Evolutionary conservation across 2,329 filamentous ascomycete genomes (phyloP).

Genomic region (Gnomoniopsis smithogilvyi): DNA sequence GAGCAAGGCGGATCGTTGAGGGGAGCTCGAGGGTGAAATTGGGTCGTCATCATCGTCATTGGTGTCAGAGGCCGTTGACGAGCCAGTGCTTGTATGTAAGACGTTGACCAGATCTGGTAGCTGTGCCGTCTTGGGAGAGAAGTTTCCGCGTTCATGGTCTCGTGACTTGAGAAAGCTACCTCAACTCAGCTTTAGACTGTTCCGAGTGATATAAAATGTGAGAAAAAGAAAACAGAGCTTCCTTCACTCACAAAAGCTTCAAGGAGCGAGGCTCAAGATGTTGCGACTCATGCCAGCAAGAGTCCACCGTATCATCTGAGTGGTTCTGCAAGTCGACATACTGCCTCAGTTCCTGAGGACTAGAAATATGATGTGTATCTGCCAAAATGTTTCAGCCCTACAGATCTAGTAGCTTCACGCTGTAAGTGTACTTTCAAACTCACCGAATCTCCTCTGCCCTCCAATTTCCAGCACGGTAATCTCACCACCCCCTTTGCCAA

Average conservation of each 20-base stretch:
- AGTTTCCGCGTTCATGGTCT: background rate
- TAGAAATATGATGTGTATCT: constrained; percentile 10
- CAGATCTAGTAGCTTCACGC: background rate
- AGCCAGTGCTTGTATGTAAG: background rate
- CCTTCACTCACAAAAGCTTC: constrained; percentile 14
- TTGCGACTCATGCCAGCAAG: constrained; percentile 5
- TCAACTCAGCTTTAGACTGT: background rate
- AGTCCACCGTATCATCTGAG: constrained; percentile 1
- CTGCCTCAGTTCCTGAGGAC: constrained; percentile 1
- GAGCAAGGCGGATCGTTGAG: background rate
- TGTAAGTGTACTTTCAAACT: constrained; percentile 3
- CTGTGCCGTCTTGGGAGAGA: background rate
- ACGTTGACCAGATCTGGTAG: constrained; percentile 4
- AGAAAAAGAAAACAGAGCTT: background rate
- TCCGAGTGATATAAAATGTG: too few species aligned
- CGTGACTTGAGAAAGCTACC: constrained; percentile 11
- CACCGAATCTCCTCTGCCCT: constrained; percentile 11
- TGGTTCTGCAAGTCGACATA: constrained; percentile 4
- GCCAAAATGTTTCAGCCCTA: background rate
- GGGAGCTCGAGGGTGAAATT: constrained; percentile 12
- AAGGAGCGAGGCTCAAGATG: background rate
- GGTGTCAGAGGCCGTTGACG: background rate
- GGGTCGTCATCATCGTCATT: constrained; percentile 1
- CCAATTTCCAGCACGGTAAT: constrained; percentile 15
- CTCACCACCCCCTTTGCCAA: background rate